phyloP scores from a whole-genome alignment of 2,329 filamentous ascomycete genomes.

The Periconia sp. region DNA sequence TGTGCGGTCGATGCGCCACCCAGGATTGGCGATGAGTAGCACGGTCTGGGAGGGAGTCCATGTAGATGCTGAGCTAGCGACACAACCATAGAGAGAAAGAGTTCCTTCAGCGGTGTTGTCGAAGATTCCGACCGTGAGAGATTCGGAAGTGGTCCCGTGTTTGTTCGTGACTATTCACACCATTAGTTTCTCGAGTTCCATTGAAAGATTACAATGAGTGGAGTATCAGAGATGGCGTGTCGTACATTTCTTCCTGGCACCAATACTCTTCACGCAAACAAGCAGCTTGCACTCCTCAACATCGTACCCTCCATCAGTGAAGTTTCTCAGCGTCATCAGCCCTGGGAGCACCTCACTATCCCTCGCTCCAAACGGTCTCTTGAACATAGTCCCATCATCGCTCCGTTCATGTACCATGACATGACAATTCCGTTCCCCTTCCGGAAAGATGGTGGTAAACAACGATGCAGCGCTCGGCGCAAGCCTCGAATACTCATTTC shows the following conservation, averaged over 20 bases:
- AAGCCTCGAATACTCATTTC: conserved; percentile 51
- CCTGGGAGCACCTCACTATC: conserved; percentile 47
- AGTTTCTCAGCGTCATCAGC: conserved; percentile 64
- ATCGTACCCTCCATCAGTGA: conserved; percentile 62
- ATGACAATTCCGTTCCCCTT: conserved; percentile 60
- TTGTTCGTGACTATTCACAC: conserved; percentile 53
- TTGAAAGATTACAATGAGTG: background rate
- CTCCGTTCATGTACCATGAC: conserved; percentile 60
- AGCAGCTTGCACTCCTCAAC: conserved; percentile 58
- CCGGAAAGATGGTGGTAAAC: conserved; percentile 64
- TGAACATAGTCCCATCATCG: conserved; percentile 52
- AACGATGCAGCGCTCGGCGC: conserved; percentile 54
- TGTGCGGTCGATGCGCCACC: conserved; percentile 45
- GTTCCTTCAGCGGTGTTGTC: conserved; percentile 63
- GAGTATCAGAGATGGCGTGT: background rate
- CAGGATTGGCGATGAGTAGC: conserved; percentile 57
- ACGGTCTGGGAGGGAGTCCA: conserved; percentile 59
- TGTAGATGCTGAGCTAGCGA: conserved; percentile 50
- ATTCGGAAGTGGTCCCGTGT: conserved; percentile 51
- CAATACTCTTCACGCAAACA: conserved; percentile 65
- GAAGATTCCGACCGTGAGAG: conserved; percentile 60
- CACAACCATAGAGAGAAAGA: conserved; percentile 63
- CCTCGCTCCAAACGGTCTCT: conserved; percentile 54
- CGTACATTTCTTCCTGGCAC: conserved; percentile 57
- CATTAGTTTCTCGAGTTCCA: background rate